phyloP scores from a whole-genome alignment of 2,329 filamentous ascomycete species.

The Fusarium paranaense region DNA sequence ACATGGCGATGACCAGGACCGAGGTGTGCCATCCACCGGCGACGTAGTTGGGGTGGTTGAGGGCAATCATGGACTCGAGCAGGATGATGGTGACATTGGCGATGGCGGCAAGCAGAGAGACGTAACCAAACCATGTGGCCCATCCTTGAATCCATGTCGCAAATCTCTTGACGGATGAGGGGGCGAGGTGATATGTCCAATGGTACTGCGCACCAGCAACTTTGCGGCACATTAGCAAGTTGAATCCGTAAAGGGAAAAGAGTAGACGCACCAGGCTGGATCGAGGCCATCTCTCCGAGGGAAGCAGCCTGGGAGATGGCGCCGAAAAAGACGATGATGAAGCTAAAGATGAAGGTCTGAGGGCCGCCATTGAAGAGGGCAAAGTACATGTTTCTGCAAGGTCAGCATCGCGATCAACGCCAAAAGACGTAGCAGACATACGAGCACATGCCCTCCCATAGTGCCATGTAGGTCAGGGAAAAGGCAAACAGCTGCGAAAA shows the following conservation, averaged over 20 bases:
- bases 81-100: slow-evolving; percentile 44
- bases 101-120: slow-evolving; percentile 39
- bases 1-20: slow-evolving; percentile 41
- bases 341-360: slow-evolving; percentile 41
- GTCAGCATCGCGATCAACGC: background rate
- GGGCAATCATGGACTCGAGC: slow-evolving; percentile 41
- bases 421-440: background rate
- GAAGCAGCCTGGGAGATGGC: slow-evolving; percentile 40
- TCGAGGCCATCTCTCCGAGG: slow-evolving; percentile 41
- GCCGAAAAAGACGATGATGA: slow-evolving; percentile 41
- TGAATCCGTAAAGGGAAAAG: background rate
- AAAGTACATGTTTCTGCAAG: slow-evolving; percentile 40
- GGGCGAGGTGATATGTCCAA: slow-evolving; percentile 42
- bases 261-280: slow-evolving; percentile 27
- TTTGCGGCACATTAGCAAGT: background rate
- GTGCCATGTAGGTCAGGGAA: slow-evolving; percentile 40
- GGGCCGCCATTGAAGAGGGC: slow-evolving; percentile 41
- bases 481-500: slow-evolving; percentile 42
- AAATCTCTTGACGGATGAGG: slow-evolving; percentile 29
- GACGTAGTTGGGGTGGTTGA: slow-evolving; percentile 37
- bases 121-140: slow-evolving; percentile 42
- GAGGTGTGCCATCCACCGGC: slow-evolving; percentile 43
- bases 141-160: slow-evolving; percentile 43
- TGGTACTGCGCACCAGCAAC: slow-evolving; percentile 37
- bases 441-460: slow-evolving; percentile 44